Evolutionary conservation across 345 rosid genomes (phyloP).

Genomic region (Angophora floribunda): DNA sequence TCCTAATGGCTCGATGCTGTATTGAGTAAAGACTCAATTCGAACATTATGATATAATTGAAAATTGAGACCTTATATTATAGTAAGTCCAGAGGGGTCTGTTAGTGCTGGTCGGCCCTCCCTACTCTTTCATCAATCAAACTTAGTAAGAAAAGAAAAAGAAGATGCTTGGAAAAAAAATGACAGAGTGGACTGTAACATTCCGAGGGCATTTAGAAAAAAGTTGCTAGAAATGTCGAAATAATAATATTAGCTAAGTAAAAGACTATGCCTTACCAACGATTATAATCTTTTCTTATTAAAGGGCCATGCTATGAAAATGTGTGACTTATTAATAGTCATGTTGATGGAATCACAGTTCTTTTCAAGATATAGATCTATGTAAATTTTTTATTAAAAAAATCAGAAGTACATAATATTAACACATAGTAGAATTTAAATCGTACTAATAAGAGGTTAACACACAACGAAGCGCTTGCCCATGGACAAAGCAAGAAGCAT

Average conservation of each 20-base stretch:
- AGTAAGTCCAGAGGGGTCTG: neutral
- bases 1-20: neutral
- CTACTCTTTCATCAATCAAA: neutral
- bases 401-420: neutral
- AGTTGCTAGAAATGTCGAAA: too few species aligned
- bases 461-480: neutral
- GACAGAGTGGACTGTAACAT: neutral
- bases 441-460: neutral
- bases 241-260: neutral
- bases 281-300: neutral
- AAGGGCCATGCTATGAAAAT: neutral
- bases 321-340: neutral
- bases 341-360: neutral
- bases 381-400: neutral
- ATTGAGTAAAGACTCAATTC: neutral
- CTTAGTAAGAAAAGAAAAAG: neutral
- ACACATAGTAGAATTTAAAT: neutral
- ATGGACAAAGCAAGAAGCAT: neutral
- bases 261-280: neutral
- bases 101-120: neutral
- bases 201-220: neutral
- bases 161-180: neutral
- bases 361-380: neutral
- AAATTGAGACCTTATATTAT: too few species aligned
- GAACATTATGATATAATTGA: neutral